Evolutionary conservation across 768 basidiomycete genomes (phyloP).

Genomic region (Ramaria sp.): DNA sequence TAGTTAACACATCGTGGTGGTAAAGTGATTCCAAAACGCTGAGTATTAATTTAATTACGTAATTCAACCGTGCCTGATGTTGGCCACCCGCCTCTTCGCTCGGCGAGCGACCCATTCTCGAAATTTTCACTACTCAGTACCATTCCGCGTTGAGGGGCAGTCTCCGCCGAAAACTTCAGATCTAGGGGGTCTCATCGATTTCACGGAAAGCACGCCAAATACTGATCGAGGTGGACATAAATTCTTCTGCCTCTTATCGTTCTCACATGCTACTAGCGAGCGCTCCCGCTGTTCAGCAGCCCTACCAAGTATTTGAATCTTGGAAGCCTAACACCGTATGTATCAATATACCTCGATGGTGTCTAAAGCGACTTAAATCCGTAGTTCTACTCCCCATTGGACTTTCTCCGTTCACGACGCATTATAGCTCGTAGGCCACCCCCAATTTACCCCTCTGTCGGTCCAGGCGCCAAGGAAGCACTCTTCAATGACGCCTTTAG

Average conservation of each 20-base stretch:
- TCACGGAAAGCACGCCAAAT: neutral
- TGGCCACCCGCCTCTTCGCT: neutral
- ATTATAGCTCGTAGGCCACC: slow-evolving; percentile 7
- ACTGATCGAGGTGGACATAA: neutral
- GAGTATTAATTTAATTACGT: neutral
- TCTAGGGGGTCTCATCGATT: neutral
- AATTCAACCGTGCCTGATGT: neutral
- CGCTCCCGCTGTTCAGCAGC: neutral
- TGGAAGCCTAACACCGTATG: neutral
- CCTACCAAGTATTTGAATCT: neutral
- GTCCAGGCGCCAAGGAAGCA: slow-evolving; percentile 44
- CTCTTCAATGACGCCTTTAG: slow-evolving; percentile 55
- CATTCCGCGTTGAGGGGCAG: neutral
- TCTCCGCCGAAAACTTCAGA: neutral
- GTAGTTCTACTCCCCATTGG: slow-evolving; percentile 13
- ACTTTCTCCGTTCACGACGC: slow-evolving; percentile 10
- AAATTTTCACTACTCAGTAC: neutral
- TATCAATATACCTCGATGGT: neutral
- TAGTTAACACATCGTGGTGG: slow-evolving; percentile 4
- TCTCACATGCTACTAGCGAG: neutral
- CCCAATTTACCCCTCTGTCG: slow-evolving; percentile 32
- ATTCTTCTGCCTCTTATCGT: neutral
- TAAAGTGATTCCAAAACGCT: neutral
- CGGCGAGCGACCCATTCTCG: neutral
- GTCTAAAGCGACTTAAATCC: neutral